Base-by-base conservation (phyloP, 176 grass and related monocot genomes). In the Aegilops tauschii region DNA sequence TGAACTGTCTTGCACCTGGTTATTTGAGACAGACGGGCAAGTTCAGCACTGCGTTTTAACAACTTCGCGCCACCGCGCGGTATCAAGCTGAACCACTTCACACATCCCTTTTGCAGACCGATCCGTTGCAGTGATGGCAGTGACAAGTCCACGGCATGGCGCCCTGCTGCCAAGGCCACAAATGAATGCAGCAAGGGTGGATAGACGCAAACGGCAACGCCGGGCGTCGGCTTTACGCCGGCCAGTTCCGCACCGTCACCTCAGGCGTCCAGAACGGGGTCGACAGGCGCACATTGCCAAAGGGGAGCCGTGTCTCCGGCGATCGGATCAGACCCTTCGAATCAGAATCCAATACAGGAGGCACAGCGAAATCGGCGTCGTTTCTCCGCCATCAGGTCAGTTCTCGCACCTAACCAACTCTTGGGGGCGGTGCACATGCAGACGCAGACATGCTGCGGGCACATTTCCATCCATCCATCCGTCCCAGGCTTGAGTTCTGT, bases 381-480 rank as follows among this genome's bases (percentile, higher is more conserved):
- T 84, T 56, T 76, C n/a, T n/a, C 9, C 68, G 44, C 73, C 72
- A 91, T 87, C 80, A 76, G 68, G 85, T 84, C 76, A 84, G 27
- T 47, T 76, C 58, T 84, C 69, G 36, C 89, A 87, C 80, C 83
- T 84, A 90, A 90, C 83, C 74, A 84, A 87, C 75, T 59, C 44
- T 17, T 66, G 69, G 65, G n/a, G 37, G 12, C 6, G 54, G 59
- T 77, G 83, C 86, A 58, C 54, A 21, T 56, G 52, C 52, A 8
- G 52, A 89, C 87, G 52, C 52, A 20, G 52, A 89, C 87, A 81
- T 81, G 84, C 77, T 61, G 78, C 29, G 73, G 89, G 74, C 34
- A 76, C 89, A 90, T 83, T 80, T 83, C 74, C 54, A 21, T 74
- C 54, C 54, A 21, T 79, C 54, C 54, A 12, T 79, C 54, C 42